Conservation (phyloP, 2,329 filamentous ascomycete genomes). For the Westerdykella aurantiaca region DNA sequence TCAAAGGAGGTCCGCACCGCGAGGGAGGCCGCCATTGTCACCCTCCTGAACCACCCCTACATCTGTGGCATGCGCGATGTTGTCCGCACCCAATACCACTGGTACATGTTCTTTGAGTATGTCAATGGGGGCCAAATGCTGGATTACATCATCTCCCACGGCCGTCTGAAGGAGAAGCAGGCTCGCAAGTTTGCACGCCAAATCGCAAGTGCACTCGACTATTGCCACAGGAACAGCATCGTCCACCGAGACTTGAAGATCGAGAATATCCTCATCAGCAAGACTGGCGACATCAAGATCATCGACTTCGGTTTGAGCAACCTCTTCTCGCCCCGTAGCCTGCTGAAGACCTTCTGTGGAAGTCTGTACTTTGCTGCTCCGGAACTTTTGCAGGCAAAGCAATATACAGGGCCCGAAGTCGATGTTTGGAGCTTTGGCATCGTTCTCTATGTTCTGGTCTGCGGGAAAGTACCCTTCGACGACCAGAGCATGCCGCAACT, state of each 20-base stretch:
- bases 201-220: slow-evolving; percentile 93
- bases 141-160: slow-evolving; percentile 98
- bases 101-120: slow-evolving; percentile 99
- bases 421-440: slow-evolving; percentile 99
- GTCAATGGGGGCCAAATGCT: slow-evolving; percentile 99
- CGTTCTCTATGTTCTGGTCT: slow-evolving; percentile 92
- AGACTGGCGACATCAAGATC: slow-evolving; percentile 98
- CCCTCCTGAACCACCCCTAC: slow-evolving; percentile 86
- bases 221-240: slow-evolving; percentile 96
- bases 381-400: slow-evolving; percentile 85
- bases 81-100: slow-evolving; percentile 92
- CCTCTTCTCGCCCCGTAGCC: slow-evolving; percentile 76
- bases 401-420: slow-evolving; percentile 93
- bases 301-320: slow-evolving; percentile 98
- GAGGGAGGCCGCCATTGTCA: slow-evolving; percentile 92
- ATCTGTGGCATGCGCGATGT: slow-evolving; percentile 95
- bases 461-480: slow-evolving; percentile 96
- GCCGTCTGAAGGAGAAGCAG: slow-evolving; percentile 95
- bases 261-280: slow-evolving; percentile 98
- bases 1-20: slow-evolving; percentile 95
- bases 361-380: slow-evolving; percentile 97
- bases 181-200: slow-evolving; percentile 96
- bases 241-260: slow-evolving; percentile 98
- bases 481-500: slow-evolving; percentile 98
- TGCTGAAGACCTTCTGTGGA: slow-evolving; percentile 94